Evolutionary conservation across 2,329 filamentous ascomycete species (phyloP).

Genomic region (Stagonosporopsis vannaccii): DNA sequence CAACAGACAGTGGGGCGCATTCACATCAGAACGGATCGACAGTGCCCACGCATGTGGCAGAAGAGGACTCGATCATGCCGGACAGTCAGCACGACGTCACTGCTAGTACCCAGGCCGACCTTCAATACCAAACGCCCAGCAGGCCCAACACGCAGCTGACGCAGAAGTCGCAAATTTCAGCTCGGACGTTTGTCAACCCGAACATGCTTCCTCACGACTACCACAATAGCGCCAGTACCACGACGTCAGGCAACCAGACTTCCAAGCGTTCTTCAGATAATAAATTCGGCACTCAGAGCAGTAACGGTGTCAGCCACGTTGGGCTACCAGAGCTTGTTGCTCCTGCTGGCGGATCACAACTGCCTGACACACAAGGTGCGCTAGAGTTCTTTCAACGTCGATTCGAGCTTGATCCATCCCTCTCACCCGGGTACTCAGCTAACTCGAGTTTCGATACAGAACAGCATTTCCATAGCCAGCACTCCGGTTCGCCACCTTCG

Average conservation of each 20-base stretch:
- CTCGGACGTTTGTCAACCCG: constrained; percentile 65
- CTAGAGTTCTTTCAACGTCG: constrained; percentile 31
- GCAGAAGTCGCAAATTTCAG: constrained; percentile 70
- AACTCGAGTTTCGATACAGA: constrained; percentile 34
- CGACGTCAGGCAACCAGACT: constrained; percentile 80
- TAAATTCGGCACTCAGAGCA: constrained; percentile 76
- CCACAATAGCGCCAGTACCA: constrained; percentile 89
- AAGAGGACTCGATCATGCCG: constrained; percentile 55
- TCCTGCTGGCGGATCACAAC: constrained; percentile 61
- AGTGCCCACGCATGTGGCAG: constrained; percentile 45
- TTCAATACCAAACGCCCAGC: constrained; percentile 44
- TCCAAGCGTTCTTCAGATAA: constrained; percentile 75
- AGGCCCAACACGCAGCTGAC: constrained; percentile 47
- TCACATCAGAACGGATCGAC: constrained; percentile 53
- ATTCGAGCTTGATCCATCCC: constrained; percentile 18
- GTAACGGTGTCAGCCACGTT: constrained; percentile 64
- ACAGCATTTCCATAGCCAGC: constrained; percentile 45
- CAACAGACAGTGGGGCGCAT: constrained; percentile 42
- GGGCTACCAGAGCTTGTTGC: constrained; percentile 66
- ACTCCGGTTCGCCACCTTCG: constrained; percentile 48
- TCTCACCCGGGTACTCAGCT: constrained; percentile 22
- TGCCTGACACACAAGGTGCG: constrained; percentile 70
- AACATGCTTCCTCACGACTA: constrained; percentile 68
- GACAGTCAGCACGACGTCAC: constrained; percentile 53
- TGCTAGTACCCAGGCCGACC: constrained; percentile 39